phyloP scores from a whole-genome alignment of 1,284 basidiomycete species.

The Athelia sp. region DNA sequence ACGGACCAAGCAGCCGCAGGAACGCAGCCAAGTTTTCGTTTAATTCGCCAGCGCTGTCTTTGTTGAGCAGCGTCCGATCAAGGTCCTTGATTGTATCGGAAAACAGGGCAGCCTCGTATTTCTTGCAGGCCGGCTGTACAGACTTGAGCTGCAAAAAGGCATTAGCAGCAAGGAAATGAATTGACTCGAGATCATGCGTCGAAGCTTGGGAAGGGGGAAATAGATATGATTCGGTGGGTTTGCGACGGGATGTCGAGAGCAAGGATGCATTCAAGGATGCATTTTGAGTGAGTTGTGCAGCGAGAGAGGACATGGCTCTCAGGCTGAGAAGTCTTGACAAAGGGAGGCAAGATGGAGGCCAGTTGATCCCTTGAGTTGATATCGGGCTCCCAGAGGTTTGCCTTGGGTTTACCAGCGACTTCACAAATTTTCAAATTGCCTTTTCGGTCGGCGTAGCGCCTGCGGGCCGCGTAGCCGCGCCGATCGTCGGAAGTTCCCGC shows the following conservation, averaged over 20 bases:
- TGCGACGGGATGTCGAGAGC: constrained; percentile 67
- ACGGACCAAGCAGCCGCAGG: constrained; percentile 71
- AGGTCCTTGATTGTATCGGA: constrained; percentile 71
- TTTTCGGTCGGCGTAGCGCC: too few species aligned
- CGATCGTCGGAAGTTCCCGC: too few species aligned
- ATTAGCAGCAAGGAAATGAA: constrained; percentile 80
- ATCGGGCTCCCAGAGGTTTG: too few species aligned
- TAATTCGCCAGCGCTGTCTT: constrained; percentile 60
- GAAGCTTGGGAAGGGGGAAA: constrained; percentile 82
- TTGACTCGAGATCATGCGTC: constrained; percentile 81
- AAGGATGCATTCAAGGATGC: constrained; percentile 79
- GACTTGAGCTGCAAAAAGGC: constrained; percentile 76
- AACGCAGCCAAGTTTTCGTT: constrained; percentile 61
- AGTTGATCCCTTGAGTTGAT: too few species aligned
- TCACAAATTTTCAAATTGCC: too few species aligned
- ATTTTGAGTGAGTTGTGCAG: constrained; percentile 77
- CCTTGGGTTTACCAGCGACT: neutral
- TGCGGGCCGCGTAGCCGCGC: too few species aligned
- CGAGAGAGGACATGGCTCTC: constrained; percentile 65
- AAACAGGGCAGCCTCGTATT: constrained; percentile 78
- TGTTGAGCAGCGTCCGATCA: constrained; percentile 80
- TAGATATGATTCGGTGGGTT: constrained; percentile 72
- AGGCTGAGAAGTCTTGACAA: too few species aligned
- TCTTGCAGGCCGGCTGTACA: constrained; percentile 58
- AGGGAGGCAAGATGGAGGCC: too few species aligned